These are phyloP conservation scores for Pseudocercospora fuligena DNA, from an alignment of 2,329 filamentous ascomycete genomes.

Conservation along the genomic window DNA sequence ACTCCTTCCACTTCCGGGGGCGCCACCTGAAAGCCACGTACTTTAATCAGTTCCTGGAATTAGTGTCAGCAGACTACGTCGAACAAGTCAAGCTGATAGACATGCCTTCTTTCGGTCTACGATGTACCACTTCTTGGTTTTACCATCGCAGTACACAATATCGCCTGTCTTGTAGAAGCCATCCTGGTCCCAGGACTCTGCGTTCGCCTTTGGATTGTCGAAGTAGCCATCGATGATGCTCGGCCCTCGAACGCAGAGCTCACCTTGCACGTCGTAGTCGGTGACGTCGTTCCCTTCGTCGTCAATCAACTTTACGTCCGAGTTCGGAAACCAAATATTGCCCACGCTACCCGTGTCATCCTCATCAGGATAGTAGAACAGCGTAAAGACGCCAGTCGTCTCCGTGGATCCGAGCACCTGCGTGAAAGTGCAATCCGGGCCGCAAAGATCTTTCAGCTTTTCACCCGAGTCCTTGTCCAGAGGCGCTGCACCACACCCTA, in stretches of 20 bases:
- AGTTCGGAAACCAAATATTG: background rate
- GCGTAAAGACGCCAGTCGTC: background rate
- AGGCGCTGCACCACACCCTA: background rate
- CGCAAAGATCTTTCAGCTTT: background rate
- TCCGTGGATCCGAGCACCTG: background rate
- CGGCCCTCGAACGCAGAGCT: background rate
- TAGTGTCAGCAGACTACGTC: background rate
- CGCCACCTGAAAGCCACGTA: slow-evolving; percentile 58
- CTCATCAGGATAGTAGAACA: background rate
- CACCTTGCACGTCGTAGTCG: background rate
- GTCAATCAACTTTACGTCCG: background rate
- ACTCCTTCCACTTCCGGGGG: slow-evolving; percentile 56
- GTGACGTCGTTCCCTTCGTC: background rate
- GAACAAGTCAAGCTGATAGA: background rate
- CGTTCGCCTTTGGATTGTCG: background rate
- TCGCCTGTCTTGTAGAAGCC: background rate
- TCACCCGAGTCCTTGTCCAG: background rate
- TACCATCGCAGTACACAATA: background rate
- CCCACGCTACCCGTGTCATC: background rate
- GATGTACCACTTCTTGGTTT: background rate
- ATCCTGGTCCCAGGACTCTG: background rate
- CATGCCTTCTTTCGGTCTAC: background rate
- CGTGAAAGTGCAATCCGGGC: background rate
- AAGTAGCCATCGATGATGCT: background rate
- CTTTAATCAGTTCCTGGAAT: slow-evolving; percentile 56